Conservation (phyloP, 2,329 filamentous ascomycete species). For the Coleophoma cylindrospora region DNA sequence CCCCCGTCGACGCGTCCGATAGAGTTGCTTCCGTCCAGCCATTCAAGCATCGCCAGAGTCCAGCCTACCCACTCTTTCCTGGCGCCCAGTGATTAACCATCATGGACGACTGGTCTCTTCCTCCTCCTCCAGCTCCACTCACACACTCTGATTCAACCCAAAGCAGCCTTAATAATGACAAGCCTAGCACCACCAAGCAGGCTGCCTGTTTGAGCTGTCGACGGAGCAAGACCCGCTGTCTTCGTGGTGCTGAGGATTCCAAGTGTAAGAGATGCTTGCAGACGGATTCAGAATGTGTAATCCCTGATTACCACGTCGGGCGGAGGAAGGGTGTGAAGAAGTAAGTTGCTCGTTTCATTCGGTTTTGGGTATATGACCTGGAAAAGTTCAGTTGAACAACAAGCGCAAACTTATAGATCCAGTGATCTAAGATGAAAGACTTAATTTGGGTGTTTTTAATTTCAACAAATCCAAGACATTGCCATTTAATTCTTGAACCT, state of each 20-base stretch:
- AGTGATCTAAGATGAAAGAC: too few species aligned
- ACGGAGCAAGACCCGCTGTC: slow-evolving; percentile 64
- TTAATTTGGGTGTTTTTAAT: too few species aligned
- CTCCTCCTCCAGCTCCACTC: not conserved
- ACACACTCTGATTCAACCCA: not conserved
- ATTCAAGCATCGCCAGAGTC: too few species aligned
- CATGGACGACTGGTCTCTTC: not conserved
- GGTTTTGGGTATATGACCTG: not conserved
- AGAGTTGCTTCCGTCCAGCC: too few species aligned
- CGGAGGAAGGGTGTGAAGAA: slow-evolving; percentile 75
- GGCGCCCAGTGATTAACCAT: not conserved
- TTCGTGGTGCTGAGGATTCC: slow-evolving; percentile 44
- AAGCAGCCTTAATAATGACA: not conserved
- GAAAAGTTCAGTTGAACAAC: too few species aligned
- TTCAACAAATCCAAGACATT: too few species aligned
- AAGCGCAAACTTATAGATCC: too few species aligned
- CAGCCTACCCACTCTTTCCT: too few species aligned
- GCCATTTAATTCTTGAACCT: too few species aligned
- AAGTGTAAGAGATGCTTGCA: slow-evolving; percentile 59
- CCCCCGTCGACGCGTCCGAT: too few species aligned
- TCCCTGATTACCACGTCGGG: slow-evolving; percentile 69
- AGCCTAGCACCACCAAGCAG: slow-evolving; percentile 15
- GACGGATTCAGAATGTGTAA: slow-evolving; percentile 55
- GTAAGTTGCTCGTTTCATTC: slow-evolving; percentile 34
- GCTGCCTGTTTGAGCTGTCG: slow-evolving; percentile 61